Evolutionary conservation across 2,329 filamentous ascomycete genomes (phyloP).

Genomic region (Periconia sp.): DNA sequence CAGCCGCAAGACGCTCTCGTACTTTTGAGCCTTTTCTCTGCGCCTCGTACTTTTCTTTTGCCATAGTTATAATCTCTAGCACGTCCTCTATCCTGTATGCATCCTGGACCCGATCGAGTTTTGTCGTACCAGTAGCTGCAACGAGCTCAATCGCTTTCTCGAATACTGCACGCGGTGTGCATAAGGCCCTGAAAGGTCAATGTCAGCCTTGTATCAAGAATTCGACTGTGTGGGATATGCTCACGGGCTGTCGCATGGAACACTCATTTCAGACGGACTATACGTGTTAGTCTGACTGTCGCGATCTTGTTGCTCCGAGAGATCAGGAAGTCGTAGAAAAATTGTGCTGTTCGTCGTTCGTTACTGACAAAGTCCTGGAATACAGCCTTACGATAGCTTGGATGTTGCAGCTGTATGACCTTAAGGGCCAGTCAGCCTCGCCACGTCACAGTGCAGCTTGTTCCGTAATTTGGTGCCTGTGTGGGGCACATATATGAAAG

Average conservation of each 20-base stretch:
- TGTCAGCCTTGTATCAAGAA: neutral
- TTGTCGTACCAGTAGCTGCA: neutral
- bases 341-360: no score
- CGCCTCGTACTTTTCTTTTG: neutral
- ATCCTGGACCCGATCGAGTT: neutral
- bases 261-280: neutral
- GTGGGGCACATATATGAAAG: no score
- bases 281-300: neutral
- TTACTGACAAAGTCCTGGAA: no score
- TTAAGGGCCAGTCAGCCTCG: no score
- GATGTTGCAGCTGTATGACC: no score
- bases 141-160: constrained; percentile 1
- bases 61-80: neutral
- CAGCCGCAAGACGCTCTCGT: neutral
- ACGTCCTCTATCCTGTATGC: neutral
- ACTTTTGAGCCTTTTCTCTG: constrained; percentile 1
- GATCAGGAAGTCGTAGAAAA: no score
- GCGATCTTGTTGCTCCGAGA: no score
- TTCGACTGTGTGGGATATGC: neutral
- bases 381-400: no score
- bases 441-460: no score
- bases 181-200: neutral
- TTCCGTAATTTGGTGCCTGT: no score
- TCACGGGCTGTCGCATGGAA: neutral
- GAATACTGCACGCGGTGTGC: neutral